Evolutionary conservation across 352 stramenopile genomes (phyloP).

Genomic region (Phytopythium kandeliae): DNA sequence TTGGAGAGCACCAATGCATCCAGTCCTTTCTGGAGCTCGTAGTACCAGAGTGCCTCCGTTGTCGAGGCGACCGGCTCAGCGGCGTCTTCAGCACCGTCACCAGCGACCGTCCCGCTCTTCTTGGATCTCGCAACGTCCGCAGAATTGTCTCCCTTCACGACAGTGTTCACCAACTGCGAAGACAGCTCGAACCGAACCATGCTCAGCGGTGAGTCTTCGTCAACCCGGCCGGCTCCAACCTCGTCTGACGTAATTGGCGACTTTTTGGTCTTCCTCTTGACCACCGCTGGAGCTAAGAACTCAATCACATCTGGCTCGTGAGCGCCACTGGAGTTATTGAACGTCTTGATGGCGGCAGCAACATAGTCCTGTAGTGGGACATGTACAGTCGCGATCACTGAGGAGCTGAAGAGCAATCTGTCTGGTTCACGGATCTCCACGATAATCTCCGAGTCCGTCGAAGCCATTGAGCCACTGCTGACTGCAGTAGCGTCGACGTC

Average conservation of each 20-base stretch:
- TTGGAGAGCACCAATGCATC: constrained; percentile 60
- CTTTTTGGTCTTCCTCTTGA: not conserved
- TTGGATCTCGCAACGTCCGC: not conserved
- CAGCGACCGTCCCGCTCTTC: not conserved
- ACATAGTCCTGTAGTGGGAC: constrained; percentile 51
- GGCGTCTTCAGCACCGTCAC: constrained; percentile 12
- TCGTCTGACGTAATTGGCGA: constrained; percentile 8
- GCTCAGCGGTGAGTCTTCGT: not conserved
- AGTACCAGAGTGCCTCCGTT: constrained; percentile 25
- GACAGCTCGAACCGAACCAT: constrained; percentile 49
- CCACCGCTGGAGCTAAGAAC: constrained; percentile 34
- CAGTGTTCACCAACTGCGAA: constrained; percentile 14
- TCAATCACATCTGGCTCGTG: constrained; percentile 31
- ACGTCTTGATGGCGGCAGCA: constrained; percentile 23
- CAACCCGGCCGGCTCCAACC: not conserved
- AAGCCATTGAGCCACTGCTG: not conserved
- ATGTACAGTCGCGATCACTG: constrained; percentile 37
- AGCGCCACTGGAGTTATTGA: constrained; percentile 6
- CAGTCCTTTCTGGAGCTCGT: constrained; percentile 46
- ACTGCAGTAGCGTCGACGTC: not conserved
- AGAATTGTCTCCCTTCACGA: not conserved
- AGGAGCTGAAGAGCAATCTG: constrained; percentile 66
- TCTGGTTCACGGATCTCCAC: constrained; percentile 72
- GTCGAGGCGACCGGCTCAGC: constrained; percentile 18
- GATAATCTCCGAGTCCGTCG: constrained; percentile 19